These are phyloP conservation scores for Vairimorpha apis DNA, from an alignment of 371 early-diverging fungal genomes.

Conservation along the genomic window DNA sequence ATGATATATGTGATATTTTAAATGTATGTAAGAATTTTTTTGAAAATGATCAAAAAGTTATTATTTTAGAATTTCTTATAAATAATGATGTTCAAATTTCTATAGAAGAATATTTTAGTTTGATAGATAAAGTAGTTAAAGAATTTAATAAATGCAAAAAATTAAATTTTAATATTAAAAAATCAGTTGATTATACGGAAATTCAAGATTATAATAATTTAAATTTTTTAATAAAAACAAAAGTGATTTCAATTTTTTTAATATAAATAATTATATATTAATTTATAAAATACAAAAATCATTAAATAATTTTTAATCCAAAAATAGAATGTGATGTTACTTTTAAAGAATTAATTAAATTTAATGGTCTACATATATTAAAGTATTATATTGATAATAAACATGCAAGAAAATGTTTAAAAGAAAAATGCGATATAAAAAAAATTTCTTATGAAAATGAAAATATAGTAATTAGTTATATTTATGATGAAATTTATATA, in stretches of 20 bases:
- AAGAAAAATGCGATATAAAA: no score
- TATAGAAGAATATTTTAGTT: neutral
- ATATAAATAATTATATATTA: neutral
- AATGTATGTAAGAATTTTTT: neutral
- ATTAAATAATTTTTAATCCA: no score
- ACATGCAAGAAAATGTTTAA: no score
- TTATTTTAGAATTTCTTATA: neutral
- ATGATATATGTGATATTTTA: neutral
- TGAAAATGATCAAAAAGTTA: neutral
- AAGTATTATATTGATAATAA: no score
- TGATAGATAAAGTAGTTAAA: neutral
- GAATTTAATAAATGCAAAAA: neutral
- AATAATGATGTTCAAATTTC: neutral
- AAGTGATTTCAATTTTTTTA: neutral
- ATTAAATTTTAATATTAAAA: neutral
- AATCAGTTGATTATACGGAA: neutral
- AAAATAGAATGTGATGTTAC: no score
- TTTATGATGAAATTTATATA: no score
- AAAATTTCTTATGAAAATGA: no score
- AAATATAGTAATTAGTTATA: no score
- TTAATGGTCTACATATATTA: no score
- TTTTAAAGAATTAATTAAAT: no score
- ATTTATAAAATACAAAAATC: constrained; percentile 12
- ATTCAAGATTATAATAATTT: neutral
- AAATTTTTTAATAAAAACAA: neutral